Percentiles rank a stretch among this genome's conserved stretches.
phyloP scores from a whole-genome alignment of 1,139 yeast species.

The Scheffersomyces segobiensis region DNA sequence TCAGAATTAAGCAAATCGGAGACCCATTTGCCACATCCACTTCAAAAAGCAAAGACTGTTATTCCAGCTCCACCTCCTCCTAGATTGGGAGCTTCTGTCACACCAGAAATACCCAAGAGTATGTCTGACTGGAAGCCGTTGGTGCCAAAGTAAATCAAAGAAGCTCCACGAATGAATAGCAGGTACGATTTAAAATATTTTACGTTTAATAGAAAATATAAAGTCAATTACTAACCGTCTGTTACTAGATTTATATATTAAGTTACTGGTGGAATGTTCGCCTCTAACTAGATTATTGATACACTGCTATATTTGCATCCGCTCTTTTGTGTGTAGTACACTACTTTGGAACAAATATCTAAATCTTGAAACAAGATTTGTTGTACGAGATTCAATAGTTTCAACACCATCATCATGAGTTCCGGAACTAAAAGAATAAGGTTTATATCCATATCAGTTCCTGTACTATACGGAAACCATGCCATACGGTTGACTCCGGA shows the following conservation, averaged over 20 bases:
- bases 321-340: not conserved
- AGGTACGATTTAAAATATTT: not conserved
- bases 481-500: slow-evolving; percentile 72
- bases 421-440: slow-evolving; percentile 39
- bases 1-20: slow-evolving; percentile 1
- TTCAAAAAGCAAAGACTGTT: slow-evolving; percentile 3
- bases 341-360: not conserved
- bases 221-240: not conserved
- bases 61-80: slow-evolving; percentile 19
- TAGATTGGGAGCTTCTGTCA: slow-evolving; percentile 3
- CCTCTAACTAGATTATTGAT: not conserved
- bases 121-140: slow-evolving; percentile 61
- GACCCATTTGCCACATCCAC: not conserved
- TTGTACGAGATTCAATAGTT: not conserved
- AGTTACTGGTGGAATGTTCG: not conserved
- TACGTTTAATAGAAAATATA: not conserved
- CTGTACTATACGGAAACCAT: slow-evolving; percentile 83
- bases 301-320: not conserved
- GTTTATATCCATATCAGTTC: slow-evolving; percentile 80
- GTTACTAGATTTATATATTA: not conserved
- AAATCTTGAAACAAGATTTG: not conserved
- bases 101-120: slow-evolving; percentile 1
- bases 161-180: not conserved
- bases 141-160: slow-evolving; percentile 41
- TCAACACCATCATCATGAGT: slow-evolving; percentile 14